Percentiles rank a stretch among this genome's conserved stretches.
Evolutionary conservation across 169 alveolate species (phyloP).

Genomic region (Eimeria zaria): DNA sequence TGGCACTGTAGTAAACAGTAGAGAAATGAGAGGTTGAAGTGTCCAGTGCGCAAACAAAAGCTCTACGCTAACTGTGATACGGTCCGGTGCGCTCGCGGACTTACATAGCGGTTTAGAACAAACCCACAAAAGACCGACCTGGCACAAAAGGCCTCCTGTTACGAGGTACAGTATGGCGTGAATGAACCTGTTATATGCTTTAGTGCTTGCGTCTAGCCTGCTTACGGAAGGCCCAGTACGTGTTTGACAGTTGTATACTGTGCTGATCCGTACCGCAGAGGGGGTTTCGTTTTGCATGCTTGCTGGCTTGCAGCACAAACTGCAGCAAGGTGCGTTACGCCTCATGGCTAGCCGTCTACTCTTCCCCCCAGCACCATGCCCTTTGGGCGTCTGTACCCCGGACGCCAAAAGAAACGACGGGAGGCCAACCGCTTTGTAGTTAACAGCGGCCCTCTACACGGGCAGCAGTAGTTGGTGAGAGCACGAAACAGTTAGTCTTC

Average conservation of each 20-base stretch:
- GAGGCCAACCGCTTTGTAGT: no score
- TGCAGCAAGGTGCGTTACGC: neutral
- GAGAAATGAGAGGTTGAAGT: neutral
- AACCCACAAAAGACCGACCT: neutral
- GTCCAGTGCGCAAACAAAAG: neutral
- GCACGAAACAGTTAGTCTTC: no score
- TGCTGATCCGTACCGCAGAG: neutral
- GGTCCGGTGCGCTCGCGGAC: neutral
- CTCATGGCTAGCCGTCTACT: no score
- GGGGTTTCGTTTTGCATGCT: neutral
- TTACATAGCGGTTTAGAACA: neutral
- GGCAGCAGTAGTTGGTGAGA: no score
- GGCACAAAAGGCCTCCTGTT: neutral
- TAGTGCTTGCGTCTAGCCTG: neutral
- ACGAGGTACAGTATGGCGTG: neutral
- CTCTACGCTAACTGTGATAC: neutral
- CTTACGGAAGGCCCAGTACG: neutral
- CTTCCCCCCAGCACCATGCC: no score
- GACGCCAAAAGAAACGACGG: no score
- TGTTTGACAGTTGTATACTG: neutral
- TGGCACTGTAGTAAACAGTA: neutral
- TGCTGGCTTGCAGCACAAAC: neutral
- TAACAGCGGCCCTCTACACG: no score
- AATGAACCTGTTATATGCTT: neutral
- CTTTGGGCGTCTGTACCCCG: no score